phyloP scores from a whole-genome alignment of 1,139 yeast species.

The Yamadazyma friedrichii region DNA sequence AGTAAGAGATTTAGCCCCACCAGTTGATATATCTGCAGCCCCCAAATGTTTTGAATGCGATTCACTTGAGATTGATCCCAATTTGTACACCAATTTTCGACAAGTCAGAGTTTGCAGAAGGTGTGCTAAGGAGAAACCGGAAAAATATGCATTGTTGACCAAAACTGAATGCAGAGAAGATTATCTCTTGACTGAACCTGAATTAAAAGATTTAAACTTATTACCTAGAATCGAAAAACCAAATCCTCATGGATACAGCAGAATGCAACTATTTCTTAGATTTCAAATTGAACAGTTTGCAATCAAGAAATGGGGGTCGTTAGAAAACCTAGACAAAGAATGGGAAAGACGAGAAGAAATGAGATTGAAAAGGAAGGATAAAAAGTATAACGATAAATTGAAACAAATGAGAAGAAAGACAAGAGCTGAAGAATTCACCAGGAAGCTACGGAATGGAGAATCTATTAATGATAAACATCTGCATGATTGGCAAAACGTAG shows the following conservation, averaged over 20 bases:
- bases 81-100: conserved; percentile 64
- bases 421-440: conserved; percentile 86
- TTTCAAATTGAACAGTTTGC: conserved; percentile 92
- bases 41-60: conserved; percentile 84
- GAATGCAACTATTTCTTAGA: conserved; percentile 89
- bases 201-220: conserved; percentile 65
- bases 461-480: conserved; percentile 55
- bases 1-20: conserved; percentile 62
- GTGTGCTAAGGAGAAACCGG: conserved; percentile 73
- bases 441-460: conserved; percentile 59
- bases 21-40: conserved; percentile 64
- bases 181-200: conserved; percentile 90
- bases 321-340: conserved; percentile 86
- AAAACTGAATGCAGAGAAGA: conserved; percentile 96
- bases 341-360: conserved; percentile 81
- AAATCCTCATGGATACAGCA: conserved; percentile 90
- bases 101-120: conserved; percentile 71
- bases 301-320: conserved; percentile 91
- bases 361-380: conserved; percentile 72
- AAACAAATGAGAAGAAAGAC: conserved; percentile 87
- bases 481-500: conserved; percentile 71
- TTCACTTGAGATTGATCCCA: conserved; percentile 75
- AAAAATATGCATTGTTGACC: conserved; percentile 85
- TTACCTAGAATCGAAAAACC: conserved; percentile 84
- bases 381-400: conserved; percentile 70